Conservation (phyloP, 768 basidiomycete genomes). For the Mycena vulgaris region DNA sequence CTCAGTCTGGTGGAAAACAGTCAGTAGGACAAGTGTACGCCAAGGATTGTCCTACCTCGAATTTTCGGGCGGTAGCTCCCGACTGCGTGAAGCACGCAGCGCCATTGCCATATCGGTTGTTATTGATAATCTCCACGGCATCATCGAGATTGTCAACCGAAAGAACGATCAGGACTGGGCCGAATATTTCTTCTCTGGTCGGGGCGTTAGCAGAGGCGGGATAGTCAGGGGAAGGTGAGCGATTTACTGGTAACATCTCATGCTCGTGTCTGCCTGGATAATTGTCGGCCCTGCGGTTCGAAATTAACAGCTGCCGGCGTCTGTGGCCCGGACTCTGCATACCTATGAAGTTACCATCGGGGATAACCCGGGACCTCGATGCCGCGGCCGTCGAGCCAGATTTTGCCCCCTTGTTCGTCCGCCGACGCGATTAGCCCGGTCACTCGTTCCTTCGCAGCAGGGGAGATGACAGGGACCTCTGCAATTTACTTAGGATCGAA, state of each 20-base stretch:
- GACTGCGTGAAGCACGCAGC: constrained; percentile 97
- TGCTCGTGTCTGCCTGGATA: constrained; percentile 84
- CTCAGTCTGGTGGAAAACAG: constrained; percentile 61
- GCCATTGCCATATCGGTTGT: constrained; percentile 94
- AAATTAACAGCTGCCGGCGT: background rate
- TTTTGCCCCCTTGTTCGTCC: constrained; percentile 85
- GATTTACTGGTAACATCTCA: constrained; percentile 90
- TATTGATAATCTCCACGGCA: constrained; percentile 91
- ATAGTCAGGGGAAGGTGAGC: background rate
- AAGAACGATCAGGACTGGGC: constrained; percentile 87
- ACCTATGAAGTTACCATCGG: constrained; percentile 92
- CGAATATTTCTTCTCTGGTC: constrained; percentile 93
- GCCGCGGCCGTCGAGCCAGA: constrained; percentile 89
- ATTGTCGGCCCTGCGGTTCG: constrained; percentile 76
- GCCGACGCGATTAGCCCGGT: constrained; percentile 81
- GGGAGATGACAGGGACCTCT: constrained; percentile 89
- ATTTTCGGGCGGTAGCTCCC: constrained; percentile 94
- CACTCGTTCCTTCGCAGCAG: constrained; percentile 85
- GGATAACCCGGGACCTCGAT: constrained; percentile 79
- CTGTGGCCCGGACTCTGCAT: background rate
- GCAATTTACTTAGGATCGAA: constrained; percentile 15
- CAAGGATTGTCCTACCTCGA: constrained; percentile 55
- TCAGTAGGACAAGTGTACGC: background rate
- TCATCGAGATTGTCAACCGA: constrained; percentile 90
- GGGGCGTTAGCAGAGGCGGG: constrained; percentile 8